A percentile compares a stretch with the other conserved stretches of the same genome.
Conservation (phyloP, 345 rosid species). For the Angophora floribunda region DNA sequence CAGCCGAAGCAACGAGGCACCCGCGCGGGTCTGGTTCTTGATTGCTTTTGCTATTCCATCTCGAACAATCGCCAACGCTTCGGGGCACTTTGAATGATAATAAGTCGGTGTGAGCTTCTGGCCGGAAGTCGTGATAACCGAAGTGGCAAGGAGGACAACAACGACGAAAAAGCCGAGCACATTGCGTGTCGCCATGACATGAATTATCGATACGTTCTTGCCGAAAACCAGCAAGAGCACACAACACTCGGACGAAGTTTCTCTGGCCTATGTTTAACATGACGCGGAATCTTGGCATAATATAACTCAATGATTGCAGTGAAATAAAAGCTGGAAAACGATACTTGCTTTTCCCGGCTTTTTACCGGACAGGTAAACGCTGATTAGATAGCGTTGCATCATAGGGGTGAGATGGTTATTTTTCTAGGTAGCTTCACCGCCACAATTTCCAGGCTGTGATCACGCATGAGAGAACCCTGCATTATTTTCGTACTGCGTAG, state of each 20-base stretch:
- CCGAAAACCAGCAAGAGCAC: neutral
- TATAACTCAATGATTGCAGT: neutral
- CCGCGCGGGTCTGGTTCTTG: constrained; percentile 48
- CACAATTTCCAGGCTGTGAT: neutral
- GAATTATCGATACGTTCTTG: neutral
- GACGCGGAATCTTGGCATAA: neutral
- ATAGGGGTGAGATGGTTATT: too few species aligned
- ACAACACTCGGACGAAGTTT: neutral
- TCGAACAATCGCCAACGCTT: constrained; percentile 52
- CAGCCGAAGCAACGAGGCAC: constrained; percentile 80
- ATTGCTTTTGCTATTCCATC: constrained; percentile 41
- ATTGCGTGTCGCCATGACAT: neutral
- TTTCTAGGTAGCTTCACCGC: neutral
- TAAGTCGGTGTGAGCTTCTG: constrained; percentile 38
- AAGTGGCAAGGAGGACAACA: neutral
- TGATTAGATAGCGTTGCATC: neutral
- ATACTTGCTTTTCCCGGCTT: neutral
- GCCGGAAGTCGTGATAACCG: neutral
- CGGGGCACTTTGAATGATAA: constrained; percentile 62
- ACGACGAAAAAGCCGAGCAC: neutral
- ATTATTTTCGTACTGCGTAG: neutral
- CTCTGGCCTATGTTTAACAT: neutral
- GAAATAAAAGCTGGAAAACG: neutral
- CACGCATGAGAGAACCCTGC: neutral
- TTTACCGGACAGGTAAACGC: neutral